Conservation (phyloP, 306 rosid species). For the Elaeagnus macrophylla region DNA sequence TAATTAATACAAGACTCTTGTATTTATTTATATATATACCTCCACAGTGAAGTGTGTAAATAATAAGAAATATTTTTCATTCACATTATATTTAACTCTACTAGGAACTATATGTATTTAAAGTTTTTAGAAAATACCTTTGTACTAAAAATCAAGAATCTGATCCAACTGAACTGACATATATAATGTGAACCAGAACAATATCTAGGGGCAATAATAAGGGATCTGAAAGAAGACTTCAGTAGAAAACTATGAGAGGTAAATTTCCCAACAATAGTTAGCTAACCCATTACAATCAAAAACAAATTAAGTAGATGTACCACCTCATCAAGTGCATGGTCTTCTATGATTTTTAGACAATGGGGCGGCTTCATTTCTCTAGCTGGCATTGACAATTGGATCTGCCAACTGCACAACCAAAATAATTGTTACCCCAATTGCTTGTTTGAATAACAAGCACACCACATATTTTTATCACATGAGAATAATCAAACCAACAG, state of each 20-base stretch:
- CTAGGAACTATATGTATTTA: too few relatives aligned
- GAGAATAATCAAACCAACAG: not conserved
- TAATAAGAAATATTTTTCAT: too few relatives aligned
- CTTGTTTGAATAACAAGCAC: not conserved
- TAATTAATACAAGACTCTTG: too few relatives aligned
- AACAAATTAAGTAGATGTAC: conserved; percentile 17
- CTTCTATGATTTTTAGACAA: conserved; percentile 56
- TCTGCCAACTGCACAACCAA: conserved; percentile 60
- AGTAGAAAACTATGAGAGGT: conserved; percentile 1
- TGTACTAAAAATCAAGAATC: too few relatives aligned
- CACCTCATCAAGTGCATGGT: conserved; percentile 70
- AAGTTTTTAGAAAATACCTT: too few relatives aligned
- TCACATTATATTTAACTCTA: too few relatives aligned
- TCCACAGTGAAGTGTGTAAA: too few relatives aligned
- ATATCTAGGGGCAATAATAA: not conserved
- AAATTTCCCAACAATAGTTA: not conserved
- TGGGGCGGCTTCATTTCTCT: conserved; percentile 54
- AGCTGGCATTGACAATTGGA: conserved; percentile 58
- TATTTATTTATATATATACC: too few relatives aligned
- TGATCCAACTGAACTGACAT: too few relatives aligned
- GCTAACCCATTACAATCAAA: conserved; percentile 3
- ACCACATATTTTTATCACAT: not conserved
- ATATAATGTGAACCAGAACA: not conserved
- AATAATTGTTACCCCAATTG: conserved; percentile 2
- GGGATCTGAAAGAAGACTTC: conserved; percentile 3